These are phyloP conservation scores for Juglanconis sp. DNA, from an alignment of 2,329 filamentous ascomycete species.

Conservation along the genomic window DNA sequence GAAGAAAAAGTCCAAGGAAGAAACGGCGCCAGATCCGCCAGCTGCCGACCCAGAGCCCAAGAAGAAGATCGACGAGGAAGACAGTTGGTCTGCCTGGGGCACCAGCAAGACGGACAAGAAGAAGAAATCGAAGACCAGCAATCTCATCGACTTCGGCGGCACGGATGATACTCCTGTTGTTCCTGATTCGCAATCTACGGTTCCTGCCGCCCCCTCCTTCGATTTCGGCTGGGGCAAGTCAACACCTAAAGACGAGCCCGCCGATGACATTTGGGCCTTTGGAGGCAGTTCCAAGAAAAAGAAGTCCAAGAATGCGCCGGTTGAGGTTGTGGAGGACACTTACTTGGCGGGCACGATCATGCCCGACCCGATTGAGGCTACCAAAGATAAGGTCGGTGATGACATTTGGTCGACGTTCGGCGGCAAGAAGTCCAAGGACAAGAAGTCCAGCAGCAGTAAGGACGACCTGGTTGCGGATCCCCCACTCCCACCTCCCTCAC, in stretches of 20 bases:
- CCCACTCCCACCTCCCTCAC: slow-evolving; percentile 46
- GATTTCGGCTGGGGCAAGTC: slow-evolving; percentile 30
- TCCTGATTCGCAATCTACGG: background rate
- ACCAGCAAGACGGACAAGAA: slow-evolving; percentile 26
- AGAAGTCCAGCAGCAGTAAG: slow-evolving; percentile 28
- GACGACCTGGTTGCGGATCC: slow-evolving; percentile 36
- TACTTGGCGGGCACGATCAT: slow-evolving; percentile 43
- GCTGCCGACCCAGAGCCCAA: slow-evolving; percentile 10
- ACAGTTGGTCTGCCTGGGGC: slow-evolving; percentile 27
- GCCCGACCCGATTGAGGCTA: slow-evolving; percentile 43
- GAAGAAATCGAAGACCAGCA: slow-evolving; percentile 22
- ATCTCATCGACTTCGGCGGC: slow-evolving; percentile 14
- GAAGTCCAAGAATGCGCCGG: slow-evolving; percentile 46
- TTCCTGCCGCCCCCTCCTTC: slow-evolving; percentile 25
- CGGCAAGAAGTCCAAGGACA: slow-evolving; percentile 44
- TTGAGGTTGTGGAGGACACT: slow-evolving; percentile 42
- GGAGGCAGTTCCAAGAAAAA: slow-evolving; percentile 46
- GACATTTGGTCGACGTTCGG: slow-evolving; percentile 40
- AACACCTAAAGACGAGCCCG: slow-evolving; percentile 35
- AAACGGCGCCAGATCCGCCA: slow-evolving; percentile 22
- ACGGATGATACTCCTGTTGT: slow-evolving; percentile 16
- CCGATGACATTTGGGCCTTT: slow-evolving; percentile 37
- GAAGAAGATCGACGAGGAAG: slow-evolving; percentile 19
- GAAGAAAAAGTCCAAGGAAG: slow-evolving; percentile 31
- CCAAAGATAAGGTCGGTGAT: slow-evolving; percentile 31